These are phyloP conservation scores for Aspergillus thermomutatus DNA, from an alignment of 2,329 filamentous ascomycete species.

Conservation along the genomic window DNA sequence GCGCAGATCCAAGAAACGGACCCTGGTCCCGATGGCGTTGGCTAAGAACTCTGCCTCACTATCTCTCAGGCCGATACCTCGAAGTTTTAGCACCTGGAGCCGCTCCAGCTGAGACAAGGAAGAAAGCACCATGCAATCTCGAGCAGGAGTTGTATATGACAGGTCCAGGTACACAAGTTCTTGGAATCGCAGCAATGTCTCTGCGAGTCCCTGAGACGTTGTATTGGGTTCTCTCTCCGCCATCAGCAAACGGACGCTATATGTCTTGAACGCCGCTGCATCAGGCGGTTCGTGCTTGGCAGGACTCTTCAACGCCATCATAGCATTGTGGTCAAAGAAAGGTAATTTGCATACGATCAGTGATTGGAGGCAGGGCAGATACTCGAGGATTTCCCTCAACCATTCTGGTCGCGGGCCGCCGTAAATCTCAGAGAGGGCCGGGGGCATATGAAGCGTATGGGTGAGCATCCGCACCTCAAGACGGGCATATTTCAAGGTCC, in stretches of 20 bases:
- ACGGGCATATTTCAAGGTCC: constrained; percentile 53
- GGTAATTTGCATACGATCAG: constrained; percentile 57
- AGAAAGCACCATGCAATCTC: constrained; percentile 48
- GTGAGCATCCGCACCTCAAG: constrained; percentile 53
- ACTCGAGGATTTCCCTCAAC: constrained; percentile 57
- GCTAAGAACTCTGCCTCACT: constrained; percentile 51
- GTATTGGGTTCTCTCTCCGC: constrained; percentile 57
- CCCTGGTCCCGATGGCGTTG: constrained; percentile 48
- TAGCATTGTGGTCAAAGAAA: constrained; percentile 60
- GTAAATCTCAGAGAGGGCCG: constrained; percentile 59
- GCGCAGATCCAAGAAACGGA: constrained; percentile 56
- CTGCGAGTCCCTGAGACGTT: constrained; percentile 53
- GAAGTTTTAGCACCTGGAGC: constrained; percentile 56
- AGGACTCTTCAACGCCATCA: constrained; percentile 46
- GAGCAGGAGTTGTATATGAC: constrained; percentile 51
- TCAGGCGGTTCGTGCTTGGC: constrained; percentile 4
- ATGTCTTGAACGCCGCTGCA: constrained; percentile 23
- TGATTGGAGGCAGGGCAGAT: constrained; percentile 57
- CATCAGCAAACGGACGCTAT: constrained; percentile 54
- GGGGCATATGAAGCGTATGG: constrained; percentile 60
- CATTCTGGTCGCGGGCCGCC: constrained; percentile 57
- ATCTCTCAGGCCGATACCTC: constrained; percentile 53
- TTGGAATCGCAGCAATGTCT: constrained; percentile 52
- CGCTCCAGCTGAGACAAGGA: constrained; percentile 46
- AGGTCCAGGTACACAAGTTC: constrained; percentile 57